A percentile compares a stretch with the other conserved stretches of the same genome.
These are phyloP conservation scores for Leccinellum luteum DNA, from an alignment of 768 basidiomycete genomes.

Conservation along the genomic window DNA sequence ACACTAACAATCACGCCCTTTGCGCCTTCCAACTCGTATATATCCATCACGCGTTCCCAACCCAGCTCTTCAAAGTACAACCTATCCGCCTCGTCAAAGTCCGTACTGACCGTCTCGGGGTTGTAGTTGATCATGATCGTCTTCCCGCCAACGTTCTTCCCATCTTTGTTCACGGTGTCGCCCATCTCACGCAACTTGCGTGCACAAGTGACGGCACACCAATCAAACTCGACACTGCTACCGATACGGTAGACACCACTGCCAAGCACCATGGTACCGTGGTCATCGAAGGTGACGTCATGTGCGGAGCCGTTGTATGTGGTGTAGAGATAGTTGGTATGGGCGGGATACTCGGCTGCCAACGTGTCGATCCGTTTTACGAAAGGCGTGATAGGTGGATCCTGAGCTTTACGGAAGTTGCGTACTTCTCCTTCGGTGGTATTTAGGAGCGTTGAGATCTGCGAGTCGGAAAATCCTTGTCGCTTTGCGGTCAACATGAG, in stretches of 20 bases:
- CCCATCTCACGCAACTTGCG: conserved; percentile 90
- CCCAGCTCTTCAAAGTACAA: conserved; percentile 99
- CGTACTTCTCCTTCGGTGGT: conserved; percentile 79
- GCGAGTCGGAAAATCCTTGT: conserved; percentile 93
- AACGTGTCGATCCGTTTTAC: conserved; percentile 99
- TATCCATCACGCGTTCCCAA: conserved; percentile 98
- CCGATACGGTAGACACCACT: conserved; percentile 98
- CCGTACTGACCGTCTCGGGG: conserved; percentile 98
- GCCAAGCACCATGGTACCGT: conserved; percentile 99
- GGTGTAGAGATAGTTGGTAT: conserved; percentile 99
- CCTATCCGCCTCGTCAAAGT: conserved; percentile 99
- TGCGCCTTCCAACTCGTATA: conserved; percentile 93
- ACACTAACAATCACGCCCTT: conserved; percentile 95
- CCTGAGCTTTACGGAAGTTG: conserved; percentile 78
- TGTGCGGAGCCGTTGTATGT: conserved; percentile 97
- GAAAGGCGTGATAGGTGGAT: conserved; percentile 77
- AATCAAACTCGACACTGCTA: conserved; percentile 98
- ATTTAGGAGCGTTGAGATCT: conserved; percentile 81
- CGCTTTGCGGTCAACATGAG: conserved; percentile 86
- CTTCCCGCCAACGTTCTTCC: conserved; percentile 45
- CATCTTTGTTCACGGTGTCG: conserved; percentile 19
- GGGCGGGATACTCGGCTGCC: conserved; percentile 97
- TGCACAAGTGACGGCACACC: conserved; percentile 99
- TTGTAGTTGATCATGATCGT: conserved; percentile 99
- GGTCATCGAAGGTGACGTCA: conserved; percentile 92